Evolutionary conservation across 768 basidiomycete genomes (phyloP).

Genomic region (Amanita thiersii): DNA sequence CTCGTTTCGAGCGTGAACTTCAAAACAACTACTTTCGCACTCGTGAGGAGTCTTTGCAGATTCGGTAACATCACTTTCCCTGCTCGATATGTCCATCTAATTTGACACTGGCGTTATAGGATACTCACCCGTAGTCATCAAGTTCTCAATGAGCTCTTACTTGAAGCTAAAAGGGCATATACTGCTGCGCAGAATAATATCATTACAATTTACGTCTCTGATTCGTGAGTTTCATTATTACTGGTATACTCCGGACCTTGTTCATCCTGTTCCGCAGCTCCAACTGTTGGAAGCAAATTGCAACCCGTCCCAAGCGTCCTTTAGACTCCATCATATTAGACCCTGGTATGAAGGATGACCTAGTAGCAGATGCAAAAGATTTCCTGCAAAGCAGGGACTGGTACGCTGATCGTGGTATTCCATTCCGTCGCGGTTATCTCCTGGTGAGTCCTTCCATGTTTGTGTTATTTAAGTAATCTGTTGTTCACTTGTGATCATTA

Average conservation of each 20-base stretch:
- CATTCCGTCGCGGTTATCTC: constrained; percentile 76
- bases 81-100: neutral
- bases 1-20: constrained; percentile 25
- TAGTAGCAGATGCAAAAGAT: constrained; percentile 63
- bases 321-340: constrained; percentile 64
- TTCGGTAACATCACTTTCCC: constrained; percentile 31
- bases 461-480: neutral
- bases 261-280: constrained; percentile 3
- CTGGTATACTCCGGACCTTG: neutral
- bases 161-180: constrained; percentile 46
- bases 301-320: constrained; percentile 56
- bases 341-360: constrained; percentile 53
- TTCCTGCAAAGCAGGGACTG: constrained; percentile 63
- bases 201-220: constrained; percentile 46
- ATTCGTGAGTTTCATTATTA: constrained; percentile 20
- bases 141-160: constrained; percentile 42
- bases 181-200: constrained; percentile 39
- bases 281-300: constrained; percentile 47
- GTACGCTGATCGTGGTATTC: constrained; percentile 73
- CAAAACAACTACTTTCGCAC: constrained; percentile 22
- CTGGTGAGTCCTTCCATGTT: constrained; percentile 21
- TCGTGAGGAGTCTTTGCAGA: constrained; percentile 27
- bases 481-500: constrained; percentile 13
- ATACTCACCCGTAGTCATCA: constrained; percentile 39
- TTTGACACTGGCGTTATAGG: constrained; percentile 21